These are phyloP conservation scores for Meripilus lineatus DNA, from an alignment of 1,284 basidiomycete genomes.

Conservation along the genomic window DNA sequence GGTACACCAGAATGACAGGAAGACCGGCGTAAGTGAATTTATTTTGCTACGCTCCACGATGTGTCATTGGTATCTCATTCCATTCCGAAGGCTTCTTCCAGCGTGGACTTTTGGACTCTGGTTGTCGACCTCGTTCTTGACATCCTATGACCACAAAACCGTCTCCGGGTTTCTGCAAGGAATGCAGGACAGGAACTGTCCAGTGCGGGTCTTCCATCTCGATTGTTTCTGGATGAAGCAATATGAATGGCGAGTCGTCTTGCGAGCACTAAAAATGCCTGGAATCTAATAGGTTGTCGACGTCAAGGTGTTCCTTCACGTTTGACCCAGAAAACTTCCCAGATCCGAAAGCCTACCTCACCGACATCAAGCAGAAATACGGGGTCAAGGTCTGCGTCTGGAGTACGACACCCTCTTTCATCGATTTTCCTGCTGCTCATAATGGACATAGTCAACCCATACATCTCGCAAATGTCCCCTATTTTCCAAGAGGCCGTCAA, in stretches of 20 bases:
- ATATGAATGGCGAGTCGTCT: conserved; percentile 52
- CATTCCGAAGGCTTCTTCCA: conserved; percentile 47
- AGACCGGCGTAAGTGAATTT: conserved; percentile 49
- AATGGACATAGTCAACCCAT: conserved; percentile 50
- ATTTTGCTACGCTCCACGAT: too few relatives aligned
- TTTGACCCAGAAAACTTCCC: conserved; percentile 77
- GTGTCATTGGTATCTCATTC: background rate
- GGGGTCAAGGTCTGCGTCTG: conserved; percentile 71
- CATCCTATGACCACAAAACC: conserved; percentile 61
- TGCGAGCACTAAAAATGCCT: too few relatives aligned
- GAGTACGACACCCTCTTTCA: conserved; percentile 42
- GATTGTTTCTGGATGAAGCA: conserved; percentile 83
- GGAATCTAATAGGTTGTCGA: too few relatives aligned
- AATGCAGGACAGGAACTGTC: conserved; percentile 63
- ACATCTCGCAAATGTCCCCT: conserved; percentile 63
- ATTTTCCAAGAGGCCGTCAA: conserved; percentile 67
- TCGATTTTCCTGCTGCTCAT: background rate
- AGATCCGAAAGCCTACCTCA: conserved; percentile 61
- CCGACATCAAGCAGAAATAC: conserved; percentile 64
- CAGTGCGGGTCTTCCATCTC: conserved; percentile 73
- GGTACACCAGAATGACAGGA: conserved; percentile 61
- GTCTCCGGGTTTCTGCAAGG: conserved; percentile 67
- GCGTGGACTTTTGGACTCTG: conserved; percentile 74
- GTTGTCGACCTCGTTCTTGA: conserved; percentile 75
- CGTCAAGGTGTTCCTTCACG: conserved; percentile 65